Evolutionary conservation across 768 basidiomycete genomes (phyloP).

Genomic region (Rhodotorula kratochvilovae): DNA sequence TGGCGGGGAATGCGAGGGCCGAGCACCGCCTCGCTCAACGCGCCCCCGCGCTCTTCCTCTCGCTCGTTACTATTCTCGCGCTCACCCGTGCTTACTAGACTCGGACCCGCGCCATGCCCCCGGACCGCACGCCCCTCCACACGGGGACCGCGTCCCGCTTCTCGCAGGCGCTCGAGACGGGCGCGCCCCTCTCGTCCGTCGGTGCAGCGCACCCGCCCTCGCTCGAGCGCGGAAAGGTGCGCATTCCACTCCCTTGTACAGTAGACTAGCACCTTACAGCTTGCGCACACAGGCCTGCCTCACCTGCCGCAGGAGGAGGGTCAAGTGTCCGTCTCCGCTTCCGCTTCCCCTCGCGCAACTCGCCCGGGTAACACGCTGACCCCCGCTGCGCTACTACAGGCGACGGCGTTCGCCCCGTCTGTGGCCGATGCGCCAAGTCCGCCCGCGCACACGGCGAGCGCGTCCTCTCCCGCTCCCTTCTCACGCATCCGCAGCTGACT

Average conservation of each 20-base stretch:
- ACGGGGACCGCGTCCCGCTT: not conserved
- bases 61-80: not conserved
- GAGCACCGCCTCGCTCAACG: too few species aligned
- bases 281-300: constrained; percentile 3
- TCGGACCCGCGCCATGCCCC: constrained; percentile 1
- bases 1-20: too few species aligned
- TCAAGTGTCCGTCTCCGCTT: constrained; percentile 4
- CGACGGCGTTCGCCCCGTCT: not conserved
- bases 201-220: not conserved
- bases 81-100: too few species aligned
- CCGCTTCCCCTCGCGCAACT: not conserved
- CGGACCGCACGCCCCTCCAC: not conserved
- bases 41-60: not conserved
- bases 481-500: not conserved
- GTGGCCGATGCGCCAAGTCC: not conserved
- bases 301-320: constrained; percentile 1
- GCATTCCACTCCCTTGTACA: not conserved
- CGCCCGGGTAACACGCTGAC: not conserved
- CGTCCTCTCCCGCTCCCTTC: not conserved
- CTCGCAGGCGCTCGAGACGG: not conserved
- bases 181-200: not conserved
- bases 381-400: not conserved
- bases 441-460: constrained; percentile 10
- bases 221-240: constrained; percentile 11
- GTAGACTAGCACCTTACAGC: not conserved